phyloP scores from a whole-genome alignment of 164 flowering plant genomes.

The Nymphaea colorata region DNA sequence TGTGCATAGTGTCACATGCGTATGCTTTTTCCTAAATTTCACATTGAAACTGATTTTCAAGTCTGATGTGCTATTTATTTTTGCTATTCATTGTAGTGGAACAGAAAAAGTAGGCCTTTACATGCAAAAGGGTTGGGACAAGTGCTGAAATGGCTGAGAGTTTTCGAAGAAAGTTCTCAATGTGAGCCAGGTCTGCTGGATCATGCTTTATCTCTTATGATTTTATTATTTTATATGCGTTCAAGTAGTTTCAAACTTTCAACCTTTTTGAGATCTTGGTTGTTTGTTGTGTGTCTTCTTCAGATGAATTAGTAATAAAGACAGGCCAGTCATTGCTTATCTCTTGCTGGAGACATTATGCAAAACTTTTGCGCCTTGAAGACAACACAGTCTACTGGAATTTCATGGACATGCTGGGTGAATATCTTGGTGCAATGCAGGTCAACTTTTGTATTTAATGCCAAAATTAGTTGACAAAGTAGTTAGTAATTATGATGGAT shows the following conservation, averaged over 20 bases:
- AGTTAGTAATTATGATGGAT: too few species aligned
- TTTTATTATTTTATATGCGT: neutral
- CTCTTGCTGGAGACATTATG: conserved; percentile 85
- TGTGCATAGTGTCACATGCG: too few species aligned
- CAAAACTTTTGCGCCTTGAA: conserved; percentile 51
- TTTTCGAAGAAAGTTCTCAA: conserved; percentile 26
- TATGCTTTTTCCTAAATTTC: too few species aligned
- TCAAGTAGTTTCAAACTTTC: too few species aligned
- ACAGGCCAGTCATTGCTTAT: conserved; percentile 42
- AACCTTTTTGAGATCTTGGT: neutral
- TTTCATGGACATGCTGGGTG: conserved; percentile 44
- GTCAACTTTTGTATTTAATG: conserved; percentile 14
- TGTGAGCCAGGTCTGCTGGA: conserved; percentile 46
- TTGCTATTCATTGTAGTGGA: conserved; percentile 48
- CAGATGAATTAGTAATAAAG: conserved; percentile 28
- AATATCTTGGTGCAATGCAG: conserved; percentile 72
- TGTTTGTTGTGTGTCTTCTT: neutral
- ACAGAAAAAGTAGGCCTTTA: conserved; percentile 60
- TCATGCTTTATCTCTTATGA: neutral
- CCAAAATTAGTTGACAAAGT: too few species aligned
- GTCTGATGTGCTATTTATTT: neutral
- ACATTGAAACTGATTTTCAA: too few species aligned
- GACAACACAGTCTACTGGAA: conserved; percentile 32
- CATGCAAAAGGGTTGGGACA: conserved; percentile 62
- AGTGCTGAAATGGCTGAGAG: conserved; percentile 63